Percentiles rank a stretch among this genome's conserved stretches.
phyloP scores from a whole-genome alignment of 1,284 basidiomycete species.

The Polyporus tsugae region DNA sequence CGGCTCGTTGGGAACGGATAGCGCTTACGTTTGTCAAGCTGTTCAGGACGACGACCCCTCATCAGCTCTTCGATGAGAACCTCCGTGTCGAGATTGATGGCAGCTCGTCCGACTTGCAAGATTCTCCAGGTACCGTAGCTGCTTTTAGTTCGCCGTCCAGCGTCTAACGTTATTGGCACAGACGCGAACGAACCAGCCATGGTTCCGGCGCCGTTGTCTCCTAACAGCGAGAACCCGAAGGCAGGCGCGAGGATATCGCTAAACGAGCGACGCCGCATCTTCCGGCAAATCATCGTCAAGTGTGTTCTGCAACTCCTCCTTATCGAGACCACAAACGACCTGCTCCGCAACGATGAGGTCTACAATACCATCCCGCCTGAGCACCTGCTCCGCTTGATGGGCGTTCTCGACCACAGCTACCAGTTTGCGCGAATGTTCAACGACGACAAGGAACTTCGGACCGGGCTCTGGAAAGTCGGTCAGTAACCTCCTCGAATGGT shows the following conservation, averaged over 20 bases:
- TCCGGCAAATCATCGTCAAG: constrained; percentile 99
- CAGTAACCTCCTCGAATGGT: constrained; percentile 45
- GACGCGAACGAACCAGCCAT: constrained; percentile 75
- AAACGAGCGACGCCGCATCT: constrained; percentile 86
- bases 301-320: constrained; percentile 97
- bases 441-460: constrained; percentile 96
- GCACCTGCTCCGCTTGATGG: constrained; percentile 92
- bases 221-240: constrained; percentile 61
- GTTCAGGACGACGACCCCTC: constrained; percentile 97
- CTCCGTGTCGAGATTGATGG: constrained; percentile 84
- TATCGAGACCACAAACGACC: constrained; percentile 97
- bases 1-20: constrained; percentile 91
- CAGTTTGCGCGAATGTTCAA: constrained; percentile 98
- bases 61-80: constrained; percentile 95
- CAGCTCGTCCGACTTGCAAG: constrained; percentile 61
- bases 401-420: constrained; percentile 95
- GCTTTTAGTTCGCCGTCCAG: background rate
- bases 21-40: constrained; percentile 94
- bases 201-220: constrained; percentile 82
- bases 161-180: constrained; percentile 37
- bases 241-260: constrained; percentile 59
- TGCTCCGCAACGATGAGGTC: constrained; percentile 91
- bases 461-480: constrained; percentile 99
- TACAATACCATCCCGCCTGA: constrained; percentile 95
- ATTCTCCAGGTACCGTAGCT: constrained; percentile 54